phyloP scores from a whole-genome alignment of 306 rosid genomes.

The Corylus americana region DNA sequence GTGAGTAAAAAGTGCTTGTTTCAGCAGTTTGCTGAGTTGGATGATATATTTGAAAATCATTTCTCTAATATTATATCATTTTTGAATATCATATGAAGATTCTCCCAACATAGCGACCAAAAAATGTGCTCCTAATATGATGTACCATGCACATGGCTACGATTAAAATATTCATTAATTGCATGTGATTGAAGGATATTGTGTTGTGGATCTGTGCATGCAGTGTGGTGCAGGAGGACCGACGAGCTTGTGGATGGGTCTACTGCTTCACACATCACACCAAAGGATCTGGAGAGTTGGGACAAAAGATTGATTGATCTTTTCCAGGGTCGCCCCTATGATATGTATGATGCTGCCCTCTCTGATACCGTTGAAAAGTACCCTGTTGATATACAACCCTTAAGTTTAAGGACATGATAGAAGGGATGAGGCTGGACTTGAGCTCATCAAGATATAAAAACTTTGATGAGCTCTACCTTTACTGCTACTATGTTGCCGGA shows the following conservation, averaged over 20 bases:
- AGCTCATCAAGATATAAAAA: constrained; percentile 76
- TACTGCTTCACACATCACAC: constrained; percentile 89
- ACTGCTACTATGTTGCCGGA: constrained; percentile 97
- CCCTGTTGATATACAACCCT: constrained; percentile 95
- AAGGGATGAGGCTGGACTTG: constrained; percentile 92
- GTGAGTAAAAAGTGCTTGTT: too few relatives aligned
- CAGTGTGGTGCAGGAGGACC: constrained; percentile 98
- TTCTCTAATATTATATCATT: too few relatives aligned
- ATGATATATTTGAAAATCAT: too few relatives aligned
- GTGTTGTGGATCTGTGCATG: neutral
- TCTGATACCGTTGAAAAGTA: constrained; percentile 73
- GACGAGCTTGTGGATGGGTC: constrained; percentile 97
- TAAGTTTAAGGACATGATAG: constrained; percentile 78
- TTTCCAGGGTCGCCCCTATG: constrained; percentile 78
- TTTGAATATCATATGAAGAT: too few relatives aligned
- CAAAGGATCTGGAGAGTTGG: constrained; percentile 94
- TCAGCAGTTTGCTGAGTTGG: too few relatives aligned
- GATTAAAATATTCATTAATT: too few relatives aligned
- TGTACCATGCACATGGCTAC: too few relatives aligned
- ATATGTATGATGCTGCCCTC: constrained; percentile 95
- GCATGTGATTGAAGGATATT: too few relatives aligned
- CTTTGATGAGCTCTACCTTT: constrained; percentile 91
- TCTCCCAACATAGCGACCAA: too few relatives aligned
- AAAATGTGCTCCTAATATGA: too few relatives aligned
- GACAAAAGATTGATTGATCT: constrained; percentile 69